Percentiles rank a stretch among this genome's conserved stretches.
phyloP scores from a whole-genome alignment of 108 stramenopile genomes.

The Nannochloropsis salina region DNA sequence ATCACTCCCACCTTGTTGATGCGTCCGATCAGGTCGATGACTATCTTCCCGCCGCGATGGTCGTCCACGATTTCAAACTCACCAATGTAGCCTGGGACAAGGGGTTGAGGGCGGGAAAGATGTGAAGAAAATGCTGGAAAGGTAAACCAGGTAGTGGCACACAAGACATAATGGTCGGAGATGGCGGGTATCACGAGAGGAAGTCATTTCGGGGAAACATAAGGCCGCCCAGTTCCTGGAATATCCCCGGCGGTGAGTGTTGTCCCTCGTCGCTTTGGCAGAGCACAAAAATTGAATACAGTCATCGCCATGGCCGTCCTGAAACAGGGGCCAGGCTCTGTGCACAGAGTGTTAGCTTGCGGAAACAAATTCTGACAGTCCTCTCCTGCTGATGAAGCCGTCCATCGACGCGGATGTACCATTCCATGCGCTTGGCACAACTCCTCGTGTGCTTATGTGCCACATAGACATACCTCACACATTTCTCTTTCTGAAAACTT shows the following conservation, averaged over 20 bases:
- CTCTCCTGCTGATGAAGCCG: too few relatives aligned
- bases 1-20: conserved; percentile 99
- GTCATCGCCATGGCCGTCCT: not conserved
- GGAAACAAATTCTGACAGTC: not conserved
- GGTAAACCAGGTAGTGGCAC: conserved; percentile 55
- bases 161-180: not conserved
- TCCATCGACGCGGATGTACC: too few relatives aligned
- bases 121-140: conserved; percentile 54
- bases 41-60: conserved; percentile 98
- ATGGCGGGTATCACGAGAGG: conserved; percentile 59
- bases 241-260: conserved; percentile 7
- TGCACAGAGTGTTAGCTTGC: conserved; percentile 18
- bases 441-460: too few relatives aligned
- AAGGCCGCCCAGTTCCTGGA: conserved; percentile 15
- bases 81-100: conserved; percentile 89
- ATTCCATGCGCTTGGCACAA: too few relatives aligned
- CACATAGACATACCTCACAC: not conserved
- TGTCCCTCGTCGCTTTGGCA: conserved; percentile 11
- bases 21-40: conserved; percentile 87
- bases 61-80: conserved; percentile 99
- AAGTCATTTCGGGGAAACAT: conserved; percentile 40
- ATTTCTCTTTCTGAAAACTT: too few relatives aligned
- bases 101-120: not conserved
- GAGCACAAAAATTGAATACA: conserved; percentile 2
- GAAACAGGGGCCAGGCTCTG: not conserved